These are phyloP conservation scores for Macaranga tanarius DNA, from an alignment of 441 rosid species.

Conservation along the genomic window DNA sequence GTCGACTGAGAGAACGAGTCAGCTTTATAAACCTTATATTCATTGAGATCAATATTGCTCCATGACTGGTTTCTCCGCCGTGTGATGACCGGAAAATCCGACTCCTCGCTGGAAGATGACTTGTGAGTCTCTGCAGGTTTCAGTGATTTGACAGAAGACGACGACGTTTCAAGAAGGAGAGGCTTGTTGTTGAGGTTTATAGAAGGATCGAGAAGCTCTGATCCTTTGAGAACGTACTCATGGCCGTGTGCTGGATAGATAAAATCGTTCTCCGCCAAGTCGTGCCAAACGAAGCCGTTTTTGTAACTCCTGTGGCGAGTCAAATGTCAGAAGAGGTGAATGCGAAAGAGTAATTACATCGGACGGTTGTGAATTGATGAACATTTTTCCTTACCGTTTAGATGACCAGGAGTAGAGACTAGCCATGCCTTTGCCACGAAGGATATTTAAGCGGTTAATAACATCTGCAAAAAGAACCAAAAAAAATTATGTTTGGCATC, in stretches of 20 bases:
- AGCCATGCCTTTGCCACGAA: conserved; percentile 90
- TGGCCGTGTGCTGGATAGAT: conserved; percentile 75
- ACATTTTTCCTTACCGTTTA: conserved; percentile 47
- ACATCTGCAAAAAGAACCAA: conserved; percentile 49
- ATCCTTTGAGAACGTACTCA: conserved; percentile 91
- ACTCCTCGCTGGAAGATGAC: conserved; percentile 23
- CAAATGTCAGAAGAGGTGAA: not conserved
- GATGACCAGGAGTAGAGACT: conserved; percentile 90
- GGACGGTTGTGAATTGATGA: conserved; percentile 15
- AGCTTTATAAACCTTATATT: conserved; percentile 75
- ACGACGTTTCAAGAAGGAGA: conserved; percentile 42
- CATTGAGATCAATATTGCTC: conserved; percentile 78
- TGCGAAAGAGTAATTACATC: conserved; percentile 18
- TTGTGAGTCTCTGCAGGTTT: conserved; percentile 31
- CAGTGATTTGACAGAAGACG: conserved; percentile 44
- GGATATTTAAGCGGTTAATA: conserved; percentile 60
- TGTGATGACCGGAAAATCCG: conserved; percentile 36
- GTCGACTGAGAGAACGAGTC: conserved; percentile 55
- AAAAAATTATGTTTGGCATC: conserved; percentile 9
- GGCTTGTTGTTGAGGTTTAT: conserved; percentile 26
- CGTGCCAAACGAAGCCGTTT: conserved; percentile 95
- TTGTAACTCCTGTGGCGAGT: conserved; percentile 64
- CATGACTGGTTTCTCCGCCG: conserved; percentile 83
- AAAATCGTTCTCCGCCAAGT: conserved; percentile 67
- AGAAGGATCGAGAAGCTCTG: conserved; percentile 61